Conservation (phyloP, 2,329 filamentous ascomycete genomes). For the Diaporthe ampelina region DNA sequence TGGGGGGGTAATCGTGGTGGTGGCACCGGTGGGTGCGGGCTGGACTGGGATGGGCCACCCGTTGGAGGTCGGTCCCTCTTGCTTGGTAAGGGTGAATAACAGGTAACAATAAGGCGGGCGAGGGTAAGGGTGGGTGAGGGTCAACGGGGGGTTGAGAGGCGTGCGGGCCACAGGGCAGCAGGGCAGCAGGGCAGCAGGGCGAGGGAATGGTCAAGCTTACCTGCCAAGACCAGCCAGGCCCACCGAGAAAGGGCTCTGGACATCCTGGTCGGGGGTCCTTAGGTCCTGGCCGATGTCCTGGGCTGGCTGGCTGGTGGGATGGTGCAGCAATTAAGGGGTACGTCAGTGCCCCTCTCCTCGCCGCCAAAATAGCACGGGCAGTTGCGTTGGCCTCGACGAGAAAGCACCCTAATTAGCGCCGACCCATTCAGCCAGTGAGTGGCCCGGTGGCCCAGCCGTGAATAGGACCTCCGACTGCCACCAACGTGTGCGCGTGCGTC, state of each 20-base stretch:
- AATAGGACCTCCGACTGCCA: neutral
- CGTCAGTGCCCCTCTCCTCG: slow-evolving; percentile 28
- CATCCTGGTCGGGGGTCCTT: neutral
- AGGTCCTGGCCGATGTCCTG: neutral
- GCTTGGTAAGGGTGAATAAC: slow-evolving; percentile 25
- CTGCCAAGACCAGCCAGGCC: slow-evolving; percentile 21
- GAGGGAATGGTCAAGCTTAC: slow-evolving; percentile 29
- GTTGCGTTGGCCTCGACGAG: slow-evolving; percentile 20
- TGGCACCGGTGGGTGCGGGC: slow-evolving; percentile 17
- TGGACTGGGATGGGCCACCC: slow-evolving; percentile 23
- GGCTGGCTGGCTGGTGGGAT: slow-evolving; percentile 11
- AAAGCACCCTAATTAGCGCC: slow-evolving; percentile 13
- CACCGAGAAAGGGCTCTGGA: neutral
- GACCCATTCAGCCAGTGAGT: slow-evolving; percentile 3
- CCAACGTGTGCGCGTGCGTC: neutral
- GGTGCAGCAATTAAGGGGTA: slow-evolving; percentile 32
- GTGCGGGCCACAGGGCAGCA: neutral
- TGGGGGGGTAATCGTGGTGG: slow-evolving; percentile 20
- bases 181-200: neutral
- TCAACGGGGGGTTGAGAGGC: neutral
- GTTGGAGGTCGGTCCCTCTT: slow-evolving; percentile 1
- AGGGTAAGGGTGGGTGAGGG: neutral
- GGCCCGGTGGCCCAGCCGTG: neutral
- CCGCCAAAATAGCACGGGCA: slow-evolving; percentile 26
- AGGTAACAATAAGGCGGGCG: slow-evolving; percentile 4